Base-by-base conservation (phyloP, 495 filamentous ascomycete species). In the Haplographium delicatum region DNA sequence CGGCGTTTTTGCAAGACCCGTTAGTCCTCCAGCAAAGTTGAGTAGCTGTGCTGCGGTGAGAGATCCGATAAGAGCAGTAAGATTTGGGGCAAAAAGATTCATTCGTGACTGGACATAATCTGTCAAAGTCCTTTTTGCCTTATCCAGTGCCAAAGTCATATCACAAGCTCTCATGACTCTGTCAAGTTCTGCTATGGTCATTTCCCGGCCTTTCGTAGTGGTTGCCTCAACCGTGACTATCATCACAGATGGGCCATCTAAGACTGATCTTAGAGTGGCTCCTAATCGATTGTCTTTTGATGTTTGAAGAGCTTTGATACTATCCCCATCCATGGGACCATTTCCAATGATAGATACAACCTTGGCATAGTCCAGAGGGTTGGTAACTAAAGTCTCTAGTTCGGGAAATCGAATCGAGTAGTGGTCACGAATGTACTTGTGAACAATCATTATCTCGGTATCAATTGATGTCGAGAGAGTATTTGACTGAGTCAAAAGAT, bases 51-150 rank as follows among this genome's bases (percentile, higher is more conserved):
- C 94, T 20, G 94, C 91, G 7, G 91, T 96, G n/a, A 95, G 76
- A 2, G 91, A 89, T 35, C 94, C 93, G 48, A 98, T 85, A 25
- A 98, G 78, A 15, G 82, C 82, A n/a, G 94, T 94, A 28, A 96
- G 72, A 58, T 98, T 98, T 7, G 93, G 93, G 9, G 94, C 93
- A 60, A 96, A 96, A 39, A 95, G 76, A 57, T 81, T 91, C 88
- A 98, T 96, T 52, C 93, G 89, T 27, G 91, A 96, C 69, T 95
- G 84, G n/a, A 96, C 91, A 60, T 91, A 97, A 58, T 93, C 84
- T 3, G 90, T 96, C 40, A 97, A 80, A 26, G 81, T 85, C 47
- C 79, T 84, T 64, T 95, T 95, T 39, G 91, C 91, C 39, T 78
- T 80, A 59, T 97, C 91, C 13, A 98, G 83, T 47, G 81, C 79